Evolutionary conservation across 2,329 filamentous ascomycete species (phyloP), one percentile per base, ranked within the genome.

Genomic region (Talaromyces albobiverticillius): DNA sequence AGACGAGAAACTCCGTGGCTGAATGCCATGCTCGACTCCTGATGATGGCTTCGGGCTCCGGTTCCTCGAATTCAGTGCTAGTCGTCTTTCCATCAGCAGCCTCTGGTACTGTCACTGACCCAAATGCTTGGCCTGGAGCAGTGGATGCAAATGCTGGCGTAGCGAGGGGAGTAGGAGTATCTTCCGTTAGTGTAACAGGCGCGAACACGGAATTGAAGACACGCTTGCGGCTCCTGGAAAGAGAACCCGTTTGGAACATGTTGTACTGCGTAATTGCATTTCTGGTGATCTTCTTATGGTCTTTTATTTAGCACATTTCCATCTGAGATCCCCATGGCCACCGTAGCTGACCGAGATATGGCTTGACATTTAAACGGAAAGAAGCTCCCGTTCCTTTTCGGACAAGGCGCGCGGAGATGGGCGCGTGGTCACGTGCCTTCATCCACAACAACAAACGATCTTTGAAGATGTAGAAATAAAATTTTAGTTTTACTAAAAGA

Each of bases 151-250:
- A 55, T 53, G 60, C 55, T 13, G 63, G 61, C n/a, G 63, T 65
- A 25, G 55, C 59, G 20, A 57, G 56, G 6, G 61, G 62, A 8
- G 63, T 63, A 16, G 69, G 60, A 38, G 66, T 56, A 53, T 63
- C 64, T 59, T 64, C 64, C 51, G 68, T 66, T n/a, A 68, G 60
- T 16, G 67, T 67, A 51, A 70, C 62, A 47, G 71, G 66, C 46
- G 73, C 66, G 57, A 77, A 76, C 46, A 77, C 73, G 11, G 74
- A 75, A 53, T 64, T 64, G 59, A 76, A 75, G 20, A 77, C 67
- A 59, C 72, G 73, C 62, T 69, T 69, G 57, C 70, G 70, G 54
- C 62, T 58, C 53, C 51, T 54, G 54, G 60, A 61, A 50, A 65
- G 59, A 45, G 67, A 23, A 29, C 18, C 60, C 31, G 51, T 54